These are phyloP conservation scores for Vaccinium macrocarpon DNA, from an alignment of 148 eudicot genomes.

Conservation along the genomic window DNA sequence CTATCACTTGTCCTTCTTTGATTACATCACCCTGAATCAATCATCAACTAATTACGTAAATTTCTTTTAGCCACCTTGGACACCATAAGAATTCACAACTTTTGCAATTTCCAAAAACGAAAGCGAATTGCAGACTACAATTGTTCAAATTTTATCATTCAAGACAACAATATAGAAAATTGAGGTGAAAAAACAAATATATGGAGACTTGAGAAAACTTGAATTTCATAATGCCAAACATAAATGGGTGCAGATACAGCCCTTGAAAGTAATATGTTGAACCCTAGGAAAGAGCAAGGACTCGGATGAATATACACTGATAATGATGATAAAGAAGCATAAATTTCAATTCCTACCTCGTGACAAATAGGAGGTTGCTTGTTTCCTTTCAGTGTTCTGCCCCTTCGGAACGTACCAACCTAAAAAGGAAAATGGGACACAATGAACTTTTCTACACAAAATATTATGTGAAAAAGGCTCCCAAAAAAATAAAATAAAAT, in stretches of 20 bases:
- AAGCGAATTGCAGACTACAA: not conserved
- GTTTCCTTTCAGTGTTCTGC: slow-evolving; percentile 73
- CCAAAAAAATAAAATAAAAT: slow-evolving; percentile 22
- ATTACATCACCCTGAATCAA: slow-evolving; percentile 69
- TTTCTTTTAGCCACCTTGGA: not conserved
- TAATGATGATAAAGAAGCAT: not conserved
- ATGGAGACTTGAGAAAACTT: slow-evolving; percentile 6
- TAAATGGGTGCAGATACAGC: not conserved
- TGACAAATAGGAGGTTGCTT: slow-evolving; percentile 72
- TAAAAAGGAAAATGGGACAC: slow-evolving; percentile 15
- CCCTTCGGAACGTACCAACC: slow-evolving; percentile 87
- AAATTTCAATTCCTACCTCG: slow-evolving; percentile 45
- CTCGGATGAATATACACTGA: not conserved
- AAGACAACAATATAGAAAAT: not conserved
- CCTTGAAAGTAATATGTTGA: not conserved
- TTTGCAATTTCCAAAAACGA: not conserved
- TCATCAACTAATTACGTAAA: not conserved
- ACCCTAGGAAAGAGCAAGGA: no score
- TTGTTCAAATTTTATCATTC: not conserved
- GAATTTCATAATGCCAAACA: slow-evolving; percentile 4
- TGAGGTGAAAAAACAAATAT: not conserved
- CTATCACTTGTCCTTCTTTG: slow-evolving; percentile 85
- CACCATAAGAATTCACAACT: not conserved
- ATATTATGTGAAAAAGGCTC: slow-evolving; percentile 6
- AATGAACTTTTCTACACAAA: not conserved